Percentiles rank a stretch among this genome's conserved stretches.
Conservation (phyloP, 441 rosid genomes). For the Macaranga tanarius region DNA sequence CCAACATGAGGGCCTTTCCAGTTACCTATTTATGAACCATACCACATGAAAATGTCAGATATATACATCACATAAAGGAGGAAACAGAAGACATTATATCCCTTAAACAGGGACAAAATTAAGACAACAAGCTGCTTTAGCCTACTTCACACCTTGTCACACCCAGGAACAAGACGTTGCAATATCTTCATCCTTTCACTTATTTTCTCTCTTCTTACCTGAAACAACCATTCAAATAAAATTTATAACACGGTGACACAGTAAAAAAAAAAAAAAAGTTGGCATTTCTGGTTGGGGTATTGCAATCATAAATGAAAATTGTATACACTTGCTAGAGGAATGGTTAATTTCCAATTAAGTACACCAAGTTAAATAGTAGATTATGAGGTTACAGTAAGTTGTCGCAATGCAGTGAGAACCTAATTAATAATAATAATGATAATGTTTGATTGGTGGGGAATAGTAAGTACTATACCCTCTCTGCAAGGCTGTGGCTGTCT, state of each 20-base stretch:
- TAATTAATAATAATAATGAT: too few species aligned
- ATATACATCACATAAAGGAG: slow-evolving; percentile 5
- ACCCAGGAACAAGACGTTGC: slow-evolving; percentile 76
- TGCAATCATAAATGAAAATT: too few species aligned
- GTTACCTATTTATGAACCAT: slow-evolving; percentile 45
- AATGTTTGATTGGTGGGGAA: background rate
- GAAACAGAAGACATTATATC: background rate
- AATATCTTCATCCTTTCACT: slow-evolving; percentile 68
- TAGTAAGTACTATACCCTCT: slow-evolving; percentile 45
- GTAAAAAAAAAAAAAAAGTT: too few species aligned
- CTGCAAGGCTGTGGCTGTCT: slow-evolving; percentile 83
- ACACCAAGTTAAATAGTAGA: too few species aligned
- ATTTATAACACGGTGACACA: too few species aligned
- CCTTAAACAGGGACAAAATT: slow-evolving; percentile 4
- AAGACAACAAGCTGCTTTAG: background rate
- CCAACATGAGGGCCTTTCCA: slow-evolving; percentile 88
- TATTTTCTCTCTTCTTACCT: slow-evolving; percentile 81
- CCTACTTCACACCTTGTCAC: slow-evolving; percentile 55
- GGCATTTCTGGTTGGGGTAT: too few species aligned
- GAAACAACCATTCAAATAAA: background rate
- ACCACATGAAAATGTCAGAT: slow-evolving; percentile 42
- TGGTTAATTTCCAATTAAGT: too few species aligned
- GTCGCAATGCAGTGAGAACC: too few species aligned
- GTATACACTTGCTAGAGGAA: too few species aligned
- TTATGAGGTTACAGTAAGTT: too few species aligned